Percentiles rank a stretch among this genome's conserved stretches.
phyloP scores from a whole-genome alignment of 2,329 filamentous ascomycete species.

The Dothidotthia symphoricarpi region DNA sequence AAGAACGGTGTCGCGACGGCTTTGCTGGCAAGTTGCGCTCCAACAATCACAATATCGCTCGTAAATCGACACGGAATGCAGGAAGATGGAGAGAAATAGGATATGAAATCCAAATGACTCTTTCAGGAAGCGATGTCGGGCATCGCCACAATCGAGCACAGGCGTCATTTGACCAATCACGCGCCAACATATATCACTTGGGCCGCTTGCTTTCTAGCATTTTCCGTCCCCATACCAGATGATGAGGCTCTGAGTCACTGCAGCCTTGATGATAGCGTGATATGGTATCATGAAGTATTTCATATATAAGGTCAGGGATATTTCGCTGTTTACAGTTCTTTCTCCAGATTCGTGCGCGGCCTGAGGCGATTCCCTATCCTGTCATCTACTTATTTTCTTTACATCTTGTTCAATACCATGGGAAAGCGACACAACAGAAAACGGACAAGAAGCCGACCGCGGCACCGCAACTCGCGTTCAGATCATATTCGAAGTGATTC shows the following conservation, averaged over 20 bases:
- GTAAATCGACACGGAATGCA: slow-evolving; percentile 10
- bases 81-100: slow-evolving; percentile 17
- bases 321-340: no score
- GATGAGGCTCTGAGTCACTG: slow-evolving; percentile 39
- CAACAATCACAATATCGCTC: not conserved
- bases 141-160: slow-evolving; percentile 20
- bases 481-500: slow-evolving; percentile 34
- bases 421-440: slow-evolving; percentile 47
- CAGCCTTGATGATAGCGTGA: slow-evolving; percentile 31
- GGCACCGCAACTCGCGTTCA: slow-evolving; percentile 35
- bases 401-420: slow-evolving; percentile 24
- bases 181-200: slow-evolving; percentile 19
- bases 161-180: slow-evolving; percentile 28
- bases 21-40: slow-evolving; percentile 7
- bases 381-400: no score
- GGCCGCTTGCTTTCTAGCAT: slow-evolving; percentile 20
- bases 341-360: no score
- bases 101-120: slow-evolving; percentile 25
- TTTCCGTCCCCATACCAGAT: slow-evolving; percentile 28
- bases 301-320: slow-evolving; percentile 28
- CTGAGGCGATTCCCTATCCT: not conserved
- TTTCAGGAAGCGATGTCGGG: slow-evolving; percentile 24
- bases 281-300: slow-evolving; percentile 17
- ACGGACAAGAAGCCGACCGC: slow-evolving; percentile 45
- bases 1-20: not conserved